Conservation (phyloP, 768 basidiomycete species). For the Suillus placidus region DNA sequence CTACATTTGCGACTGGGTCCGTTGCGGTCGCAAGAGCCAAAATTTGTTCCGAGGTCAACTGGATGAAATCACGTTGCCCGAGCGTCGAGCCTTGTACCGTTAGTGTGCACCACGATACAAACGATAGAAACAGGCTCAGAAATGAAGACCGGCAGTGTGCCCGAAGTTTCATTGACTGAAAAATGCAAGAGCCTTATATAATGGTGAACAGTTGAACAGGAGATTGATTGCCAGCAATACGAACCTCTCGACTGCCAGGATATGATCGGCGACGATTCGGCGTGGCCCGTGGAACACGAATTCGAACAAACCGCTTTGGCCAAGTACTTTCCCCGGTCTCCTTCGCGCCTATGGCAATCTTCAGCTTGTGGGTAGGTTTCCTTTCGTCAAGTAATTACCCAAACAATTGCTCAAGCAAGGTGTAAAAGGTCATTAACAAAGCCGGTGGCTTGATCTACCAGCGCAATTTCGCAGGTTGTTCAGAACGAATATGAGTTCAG, state of each 20-base stretch:
- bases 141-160: background rate
- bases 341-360: constrained; percentile 63
- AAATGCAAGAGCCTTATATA: background rate
- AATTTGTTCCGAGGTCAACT: constrained; percentile 56
- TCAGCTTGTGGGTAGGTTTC: constrained; percentile 73
- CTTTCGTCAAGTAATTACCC: background rate
- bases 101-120: constrained; percentile 25
- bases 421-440: constrained; percentile 88
- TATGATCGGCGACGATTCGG: too few species aligned
- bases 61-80: constrained; percentile 39
- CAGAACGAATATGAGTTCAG: background rate
- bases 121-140: constrained; percentile 14
- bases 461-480: constrained; percentile 83
- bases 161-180: constrained; percentile 10
- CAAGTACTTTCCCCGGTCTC: background rate
- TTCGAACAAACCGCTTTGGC: background rate
- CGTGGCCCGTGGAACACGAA: background rate
- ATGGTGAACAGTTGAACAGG: background rate
- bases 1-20: constrained; percentile 70
- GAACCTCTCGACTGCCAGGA: background rate
- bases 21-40: constrained; percentile 50
- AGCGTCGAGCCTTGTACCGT: constrained; percentile 35
- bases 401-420: constrained; percentile 8
- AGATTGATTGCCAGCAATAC: background rate
- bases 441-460: constrained; percentile 97